These are phyloP conservation scores for Stagonosporopsis vannaccii DNA, from an alignment of 2,329 filamentous ascomycete species.

Conservation along the genomic window DNA sequence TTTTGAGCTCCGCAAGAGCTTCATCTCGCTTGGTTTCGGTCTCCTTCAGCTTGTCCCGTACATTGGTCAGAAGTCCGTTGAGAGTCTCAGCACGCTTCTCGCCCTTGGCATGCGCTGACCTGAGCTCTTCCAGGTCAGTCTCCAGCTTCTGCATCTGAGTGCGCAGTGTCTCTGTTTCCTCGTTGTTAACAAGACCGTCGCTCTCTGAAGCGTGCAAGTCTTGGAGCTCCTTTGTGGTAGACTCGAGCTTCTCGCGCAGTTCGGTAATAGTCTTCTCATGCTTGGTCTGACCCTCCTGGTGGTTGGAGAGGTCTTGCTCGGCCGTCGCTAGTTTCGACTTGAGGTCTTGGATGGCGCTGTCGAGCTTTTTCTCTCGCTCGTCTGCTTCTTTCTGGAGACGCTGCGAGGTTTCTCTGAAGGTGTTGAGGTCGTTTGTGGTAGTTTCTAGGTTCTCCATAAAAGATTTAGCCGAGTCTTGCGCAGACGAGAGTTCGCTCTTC, in stretches of 20 bases:
- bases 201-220: slow-evolving; percentile 50
- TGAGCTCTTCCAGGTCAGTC: slow-evolving; percentile 39
- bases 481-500: slow-evolving; percentile 73
- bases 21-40: slow-evolving; percentile 59
- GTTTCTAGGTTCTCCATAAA: slow-evolving; percentile 68
- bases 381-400: slow-evolving; percentile 45
- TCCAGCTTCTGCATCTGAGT: slow-evolving; percentile 43
- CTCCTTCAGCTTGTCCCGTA: slow-evolving; percentile 62
- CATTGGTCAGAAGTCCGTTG: slow-evolving; percentile 62
- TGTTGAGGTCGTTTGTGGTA: slow-evolving; percentile 69
- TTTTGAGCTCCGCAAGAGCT: slow-evolving; percentile 54
- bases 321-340: slow-evolving; percentile 46
- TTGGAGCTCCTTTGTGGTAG: slow-evolving; percentile 57
- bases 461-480: slow-evolving; percentile 68
- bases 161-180: slow-evolving; percentile 37
- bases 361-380: slow-evolving; percentile 41
- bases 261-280: slow-evolving; percentile 51
- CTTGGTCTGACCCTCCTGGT: slow-evolving; percentile 52
- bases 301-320: slow-evolving; percentile 55
- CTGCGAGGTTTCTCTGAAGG: slow-evolving; percentile 61
- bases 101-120: slow-evolving; percentile 45
- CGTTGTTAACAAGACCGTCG: slow-evolving; percentile 39
- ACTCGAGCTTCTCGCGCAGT: slow-evolving; percentile 39
- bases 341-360: slow-evolving; percentile 35
- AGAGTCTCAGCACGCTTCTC: slow-evolving; percentile 64